A percentile compares a stretch with the other conserved stretches of the same genome.
phyloP scores from a whole-genome alignment of 164 flowering plant species.

The Aristolochia fimbriata region DNA sequence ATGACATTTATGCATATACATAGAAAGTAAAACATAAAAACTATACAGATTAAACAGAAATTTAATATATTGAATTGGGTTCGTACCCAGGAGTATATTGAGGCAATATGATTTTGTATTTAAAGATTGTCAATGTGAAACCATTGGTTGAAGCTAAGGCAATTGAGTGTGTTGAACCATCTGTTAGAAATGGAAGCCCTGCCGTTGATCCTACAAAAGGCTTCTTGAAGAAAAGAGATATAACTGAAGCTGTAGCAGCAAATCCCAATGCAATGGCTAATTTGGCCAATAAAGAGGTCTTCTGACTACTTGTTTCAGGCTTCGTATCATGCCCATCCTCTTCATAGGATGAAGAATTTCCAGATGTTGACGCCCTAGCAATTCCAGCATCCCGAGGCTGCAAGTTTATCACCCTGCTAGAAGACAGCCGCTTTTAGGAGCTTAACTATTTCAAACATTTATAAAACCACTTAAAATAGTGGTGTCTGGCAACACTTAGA shows the following conservation, averaged over 20 bases:
- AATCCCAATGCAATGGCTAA: conserved; percentile 50
- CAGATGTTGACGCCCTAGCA: conserved; percentile 17
- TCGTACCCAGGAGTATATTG: conserved; percentile 81
- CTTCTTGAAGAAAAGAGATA: conserved; percentile 32
- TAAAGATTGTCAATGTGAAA: conserved; percentile 53
- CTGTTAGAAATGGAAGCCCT: conserved; percentile 34
- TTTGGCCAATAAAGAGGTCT: conserved; percentile 40
- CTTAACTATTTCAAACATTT: too few relatives aligned
- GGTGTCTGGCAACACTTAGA: too few relatives aligned
- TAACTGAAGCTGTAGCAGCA: conserved; percentile 41
- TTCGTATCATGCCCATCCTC: conserved; percentile 10
- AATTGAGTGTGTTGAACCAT: conserved; percentile 37
- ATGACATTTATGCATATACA: background rate
- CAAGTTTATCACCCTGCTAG: conserved; percentile 28
- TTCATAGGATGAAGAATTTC: conserved; percentile 11
- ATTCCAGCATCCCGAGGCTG: conserved; percentile 18
- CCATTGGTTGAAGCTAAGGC: conserved; percentile 31
- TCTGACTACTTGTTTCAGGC: conserved; percentile 12
- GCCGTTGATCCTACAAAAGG: conserved; percentile 28
- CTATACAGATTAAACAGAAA: background rate
- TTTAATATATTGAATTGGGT: background rate
- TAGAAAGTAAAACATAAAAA: background rate
- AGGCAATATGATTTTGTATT: conserved; percentile 51
- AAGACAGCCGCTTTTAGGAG: too few relatives aligned
- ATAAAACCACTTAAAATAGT: too few relatives aligned